Conservation (phyloP, 1,139 yeast genomes). For the Zygoascus sp. region DNA sequence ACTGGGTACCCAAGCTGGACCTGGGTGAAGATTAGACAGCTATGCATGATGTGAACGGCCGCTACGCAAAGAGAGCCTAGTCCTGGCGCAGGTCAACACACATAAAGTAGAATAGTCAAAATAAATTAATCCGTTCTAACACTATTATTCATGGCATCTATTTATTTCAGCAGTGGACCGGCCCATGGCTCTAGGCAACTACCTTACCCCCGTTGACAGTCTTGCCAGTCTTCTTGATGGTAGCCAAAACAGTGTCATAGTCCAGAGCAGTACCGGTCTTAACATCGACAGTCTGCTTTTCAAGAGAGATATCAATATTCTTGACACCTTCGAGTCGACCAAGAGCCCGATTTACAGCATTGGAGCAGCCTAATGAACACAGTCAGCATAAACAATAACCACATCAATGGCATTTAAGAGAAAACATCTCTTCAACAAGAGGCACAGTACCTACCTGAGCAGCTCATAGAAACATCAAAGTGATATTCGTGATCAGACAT, state of each 20-base stretch:
- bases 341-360: conserved; percentile 78
- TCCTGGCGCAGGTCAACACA: too few relatives aligned
- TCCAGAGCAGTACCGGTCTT: conserved; percentile 50
- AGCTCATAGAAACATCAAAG: conserved; percentile 74
- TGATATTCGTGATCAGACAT: conserved; percentile 60
- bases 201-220: conserved; percentile 61
- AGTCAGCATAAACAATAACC: conserved; percentile 10
- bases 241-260: conserved; percentile 71
- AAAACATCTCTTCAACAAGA: neutral
- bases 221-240: conserved; percentile 90
- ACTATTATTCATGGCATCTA: neutral
- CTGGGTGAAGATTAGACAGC: conserved; percentile 30
- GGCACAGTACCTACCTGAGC: conserved; percentile 46
- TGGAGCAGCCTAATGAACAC: conserved; percentile 74
- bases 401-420: neutral
- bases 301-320: conserved; percentile 67
- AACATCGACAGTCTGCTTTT: conserved; percentile 78
- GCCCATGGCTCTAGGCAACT: conserved; percentile 25
- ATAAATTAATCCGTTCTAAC: neutral
- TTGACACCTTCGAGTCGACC: conserved; percentile 70
- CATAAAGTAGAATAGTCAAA: too few relatives aligned
- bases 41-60: too few relatives aligned
- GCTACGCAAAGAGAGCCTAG: too few relatives aligned
- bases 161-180: neutral
- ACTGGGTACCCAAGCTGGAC: conserved; percentile 51